Conservation (phyloP, 768 basidiomycete species). For the Tephrocybe sp. region DNA sequence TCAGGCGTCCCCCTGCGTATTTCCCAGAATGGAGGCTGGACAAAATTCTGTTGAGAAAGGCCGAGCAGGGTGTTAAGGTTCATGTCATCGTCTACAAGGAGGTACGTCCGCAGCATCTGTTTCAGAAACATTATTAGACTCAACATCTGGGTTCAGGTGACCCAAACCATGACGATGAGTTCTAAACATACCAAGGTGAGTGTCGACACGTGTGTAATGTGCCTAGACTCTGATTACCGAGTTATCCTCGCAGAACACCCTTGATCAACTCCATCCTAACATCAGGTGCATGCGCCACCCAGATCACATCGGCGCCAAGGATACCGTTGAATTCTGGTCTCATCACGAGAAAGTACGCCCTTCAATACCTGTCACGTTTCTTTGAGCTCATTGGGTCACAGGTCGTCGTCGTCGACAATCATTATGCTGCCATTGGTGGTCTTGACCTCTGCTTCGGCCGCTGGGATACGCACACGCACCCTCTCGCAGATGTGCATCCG, state of each 20-base stretch:
- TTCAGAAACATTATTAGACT: neutral
- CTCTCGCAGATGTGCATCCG: constrained; percentile 90
- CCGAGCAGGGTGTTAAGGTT: constrained; percentile 88
- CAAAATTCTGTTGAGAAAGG: constrained; percentile 80
- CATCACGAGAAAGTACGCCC: constrained; percentile 80
- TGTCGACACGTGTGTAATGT: neutral
- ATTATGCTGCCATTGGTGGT: constrained; percentile 85
- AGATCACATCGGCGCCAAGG: constrained; percentile 85
- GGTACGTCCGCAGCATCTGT: constrained; percentile 30
- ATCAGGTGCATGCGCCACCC: constrained; percentile 90
- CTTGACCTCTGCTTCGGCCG: constrained; percentile 96
- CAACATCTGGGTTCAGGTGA: constrained; percentile 48
- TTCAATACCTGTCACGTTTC: constrained; percentile 9
- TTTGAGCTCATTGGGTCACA: constrained; percentile 6
- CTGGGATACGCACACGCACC: constrained; percentile 93
- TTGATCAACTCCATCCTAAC: constrained; percentile 85
- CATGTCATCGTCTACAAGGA: constrained; percentile 96
- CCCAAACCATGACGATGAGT: constrained; percentile 88
- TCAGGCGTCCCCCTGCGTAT: constrained; percentile 86
- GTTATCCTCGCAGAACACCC: constrained; percentile 50
- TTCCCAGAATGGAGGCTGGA: constrained; percentile 91
- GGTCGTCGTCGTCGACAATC: constrained; percentile 87
- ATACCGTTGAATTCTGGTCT: constrained; percentile 84
- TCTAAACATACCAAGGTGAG: constrained; percentile 79
- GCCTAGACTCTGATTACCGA: neutral